Percentiles rank a stretch among this genome's conserved stretches.
Evolutionary conservation across 1,284 basidiomycete species (phyloP).

Genomic region (Coniophora puteana): DNA sequence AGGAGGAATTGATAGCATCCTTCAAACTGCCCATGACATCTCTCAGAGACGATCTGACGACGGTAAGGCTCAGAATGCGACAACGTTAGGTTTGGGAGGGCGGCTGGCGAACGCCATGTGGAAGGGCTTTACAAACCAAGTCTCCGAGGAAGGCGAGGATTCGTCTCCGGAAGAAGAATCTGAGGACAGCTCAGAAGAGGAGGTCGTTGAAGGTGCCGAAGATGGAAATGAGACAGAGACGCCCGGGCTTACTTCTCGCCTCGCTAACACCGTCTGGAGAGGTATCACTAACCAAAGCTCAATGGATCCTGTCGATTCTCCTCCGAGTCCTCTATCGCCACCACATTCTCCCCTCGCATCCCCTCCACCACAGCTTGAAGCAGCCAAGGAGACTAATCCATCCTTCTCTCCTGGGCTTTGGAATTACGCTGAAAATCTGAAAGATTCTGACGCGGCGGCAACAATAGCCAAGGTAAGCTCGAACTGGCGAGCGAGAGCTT

Average conservation of each 20-base stretch:
- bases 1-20: conserved; percentile 66
- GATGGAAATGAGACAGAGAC: conserved; percentile 45
- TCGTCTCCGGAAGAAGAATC: conserved; percentile 25
- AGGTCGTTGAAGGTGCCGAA: conserved; percentile 29
- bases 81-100: conserved; percentile 43
- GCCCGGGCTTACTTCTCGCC: conserved; percentile 44
- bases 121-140: conserved; percentile 59
- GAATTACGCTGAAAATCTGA: conserved; percentile 69
- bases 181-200: conserved; percentile 31
- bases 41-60: conserved; percentile 44
- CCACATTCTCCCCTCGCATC: conserved; percentile 27
- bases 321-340: conserved; percentile 41
- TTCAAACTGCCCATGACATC: conserved; percentile 66
- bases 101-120: conserved; percentile 62
- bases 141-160: conserved; percentile 33
- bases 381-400: conserved; percentile 7
- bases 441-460: conserved; percentile 68
- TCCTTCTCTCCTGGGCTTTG: conserved; percentile 40
- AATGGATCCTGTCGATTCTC: conserved; percentile 42
- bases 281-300: conserved; percentile 73
- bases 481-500: conserved; percentile 66
- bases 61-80: conserved; percentile 25
- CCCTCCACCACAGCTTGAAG: conserved; percentile 13
- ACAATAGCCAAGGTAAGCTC: conserved; percentile 66
- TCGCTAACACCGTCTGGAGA: conserved; percentile 63